phyloP scores from a whole-genome alignment of 768 basidiomycete species.

The Lentinula boryana region DNA sequence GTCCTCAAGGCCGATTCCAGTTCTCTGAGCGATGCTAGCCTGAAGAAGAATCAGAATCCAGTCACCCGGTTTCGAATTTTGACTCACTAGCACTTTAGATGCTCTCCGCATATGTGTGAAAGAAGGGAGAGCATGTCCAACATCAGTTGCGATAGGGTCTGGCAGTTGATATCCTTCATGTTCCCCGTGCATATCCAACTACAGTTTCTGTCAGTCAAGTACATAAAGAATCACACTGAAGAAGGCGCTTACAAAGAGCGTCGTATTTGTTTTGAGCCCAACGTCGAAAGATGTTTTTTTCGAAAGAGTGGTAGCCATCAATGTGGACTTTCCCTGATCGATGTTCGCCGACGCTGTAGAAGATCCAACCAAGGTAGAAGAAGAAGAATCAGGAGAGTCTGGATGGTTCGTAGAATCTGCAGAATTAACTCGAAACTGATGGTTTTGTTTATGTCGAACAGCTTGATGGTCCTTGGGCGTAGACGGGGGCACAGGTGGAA shows the following conservation, averaged over 20 bases:
- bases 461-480: neutral
- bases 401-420: neutral
- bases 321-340: neutral
- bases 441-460: neutral
- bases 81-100: conserved; percentile 3
- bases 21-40: conserved; percentile 2
- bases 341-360: neutral
- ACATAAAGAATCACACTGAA: neutral
- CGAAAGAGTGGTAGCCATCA: neutral
- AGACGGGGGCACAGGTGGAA: neutral
- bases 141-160: neutral
- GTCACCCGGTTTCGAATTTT: too few species aligned
- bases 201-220: neutral
- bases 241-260: neutral
- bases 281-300: conserved; percentile 3
- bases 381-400: conserved; percentile 7
- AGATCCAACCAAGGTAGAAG: conserved; percentile 7
- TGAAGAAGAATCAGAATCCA: neutral
- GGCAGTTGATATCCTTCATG: neutral
- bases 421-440: neutral
- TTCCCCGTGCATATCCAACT: neutral
- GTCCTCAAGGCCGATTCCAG: conserved; percentile 3
- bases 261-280: neutral
- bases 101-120: neutral
- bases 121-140: neutral